phyloP scores from a whole-genome alignment of 2,329 filamentous ascomycete species.

The Cladorrhinum sp. region DNA sequence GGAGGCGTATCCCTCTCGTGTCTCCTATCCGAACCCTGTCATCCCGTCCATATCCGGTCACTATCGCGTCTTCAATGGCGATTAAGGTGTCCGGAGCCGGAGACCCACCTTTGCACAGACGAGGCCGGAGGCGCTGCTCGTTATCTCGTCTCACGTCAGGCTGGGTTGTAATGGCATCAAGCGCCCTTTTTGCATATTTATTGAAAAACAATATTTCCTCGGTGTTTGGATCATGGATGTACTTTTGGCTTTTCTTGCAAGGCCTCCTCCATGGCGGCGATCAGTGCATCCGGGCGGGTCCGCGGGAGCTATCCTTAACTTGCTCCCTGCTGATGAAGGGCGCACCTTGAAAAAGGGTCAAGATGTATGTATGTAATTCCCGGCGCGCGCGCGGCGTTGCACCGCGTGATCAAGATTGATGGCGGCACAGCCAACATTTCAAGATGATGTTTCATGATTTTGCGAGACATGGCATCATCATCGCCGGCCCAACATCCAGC shows the following conservation, averaged over 20 bases:
- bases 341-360: neutral
- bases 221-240: neutral
- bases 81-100: neutral
- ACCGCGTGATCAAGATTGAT: conserved; percentile 4
- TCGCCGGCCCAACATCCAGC: neutral
- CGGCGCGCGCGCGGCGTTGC: neutral
- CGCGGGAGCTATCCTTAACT: neutral
- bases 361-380: neutral
- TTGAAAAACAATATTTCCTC: neutral
- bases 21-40: conserved; percentile 9
- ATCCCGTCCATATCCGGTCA: neutral
- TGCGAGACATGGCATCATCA: neutral
- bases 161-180: neutral
- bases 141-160: conserved; percentile 6
- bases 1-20: neutral
- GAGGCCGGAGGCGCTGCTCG: neutral
- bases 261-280: neutral
- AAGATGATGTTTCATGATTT: conserved; percentile 1
- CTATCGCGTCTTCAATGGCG: neutral
- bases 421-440: conserved; percentile 2
- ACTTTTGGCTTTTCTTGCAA: neutral
- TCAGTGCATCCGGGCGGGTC: neutral
- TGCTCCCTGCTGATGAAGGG: neutral
- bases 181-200: too few relatives aligned
- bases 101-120: conserved; percentile 2